Base-by-base conservation (phyloP, 176 grass and related monocot species). In the Oryza glaberrima region DNA sequence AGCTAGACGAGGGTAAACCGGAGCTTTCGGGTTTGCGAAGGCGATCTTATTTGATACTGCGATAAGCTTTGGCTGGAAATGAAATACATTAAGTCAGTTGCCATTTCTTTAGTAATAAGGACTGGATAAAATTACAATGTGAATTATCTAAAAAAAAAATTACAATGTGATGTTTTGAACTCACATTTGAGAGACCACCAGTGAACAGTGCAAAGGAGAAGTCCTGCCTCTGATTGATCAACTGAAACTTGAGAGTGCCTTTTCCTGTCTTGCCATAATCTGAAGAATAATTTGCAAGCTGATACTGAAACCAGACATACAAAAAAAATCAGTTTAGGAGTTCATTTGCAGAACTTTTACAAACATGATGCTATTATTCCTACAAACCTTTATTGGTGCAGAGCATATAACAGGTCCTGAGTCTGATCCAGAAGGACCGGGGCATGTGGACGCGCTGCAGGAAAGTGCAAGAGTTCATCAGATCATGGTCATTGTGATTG, bases 171-270 rank as follows among this genome's bases (percentile, higher is more conserved):
- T 72, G 54, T 41, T 4, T 66, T n/a, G 26, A 43, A 84, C 93
- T 89, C 26, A 95, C 96, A 34, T 86, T 90, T 34, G 88, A 90
- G 69, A 94, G 87, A 7, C 96, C 93, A 20, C 96, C 96, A 6
- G 82, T 88, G 76, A 98, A 93, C 32, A 98, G 69, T 40, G 77
- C 89, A 46, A 98, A 88, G n/a, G 96, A 92, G 35, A 98, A 95
- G 25, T 98, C 93, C 32, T 88, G 88, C 11, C 93, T 60, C 66
- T 98, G 95, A 61, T 98, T 98, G 79, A 98, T 98, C 72, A 98
- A 26, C 63, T 81, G 91, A 38, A 98, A 91, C 44, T 70, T 93
- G 6, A 98, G 47, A 15, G 26, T 30, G 4, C 91, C 89, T 80
- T 83, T 92, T 3, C 91, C 85, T 4, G 89, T 76, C 9, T 32